phyloP scores from a whole-genome alignment of 2,329 filamentous ascomycete species.

The Microcyclospora pomicola region DNA sequence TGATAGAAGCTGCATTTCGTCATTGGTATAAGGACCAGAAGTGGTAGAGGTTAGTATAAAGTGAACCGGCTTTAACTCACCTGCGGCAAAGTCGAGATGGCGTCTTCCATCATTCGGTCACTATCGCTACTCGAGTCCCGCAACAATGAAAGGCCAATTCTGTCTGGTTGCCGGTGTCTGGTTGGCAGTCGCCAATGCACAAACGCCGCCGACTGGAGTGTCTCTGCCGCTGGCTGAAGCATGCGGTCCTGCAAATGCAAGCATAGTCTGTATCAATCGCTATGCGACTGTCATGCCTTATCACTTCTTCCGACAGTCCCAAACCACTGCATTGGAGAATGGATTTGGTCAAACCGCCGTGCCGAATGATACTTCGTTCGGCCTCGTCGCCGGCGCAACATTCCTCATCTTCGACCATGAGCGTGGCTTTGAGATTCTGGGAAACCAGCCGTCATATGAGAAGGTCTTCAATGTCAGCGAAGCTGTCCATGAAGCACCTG shows the following conservation, averaged over 20 bases:
- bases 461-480: slow-evolving; percentile 26
- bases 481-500: slow-evolving; percentile 30
- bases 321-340: slow-evolving; percentile 5
- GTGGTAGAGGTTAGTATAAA: too few species aligned
- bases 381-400: slow-evolving; percentile 20
- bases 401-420: slow-evolving; percentile 28
- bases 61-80: too few species aligned
- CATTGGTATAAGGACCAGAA: too few species aligned
- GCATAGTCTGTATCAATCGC: slow-evolving; percentile 26
- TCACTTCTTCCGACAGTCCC: slow-evolving; percentile 25
- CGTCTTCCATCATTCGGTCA: too few species aligned
- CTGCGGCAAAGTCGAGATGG: too few species aligned
- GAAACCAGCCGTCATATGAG: slow-evolving; percentile 24
- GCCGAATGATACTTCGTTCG: slow-evolving; percentile 21
- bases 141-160: too few species aligned
- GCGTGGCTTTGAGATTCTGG: slow-evolving; percentile 25
- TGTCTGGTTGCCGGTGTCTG: too few species aligned
- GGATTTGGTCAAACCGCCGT: slow-evolving; percentile 21
- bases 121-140: too few species aligned
- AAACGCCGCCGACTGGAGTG: slow-evolving; percentile 1
- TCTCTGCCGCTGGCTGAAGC: slow-evolving; percentile 5
- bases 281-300: slow-evolving; percentile 26
- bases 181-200: not conserved
- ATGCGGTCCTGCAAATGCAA: slow-evolving; percentile 9
- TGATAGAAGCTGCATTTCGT: too few species aligned